Percentiles rank a stretch among this genome's conserved stretches.
phyloP scores from a whole-genome alignment of 306 rosid genomes.

The Trifolium fragiferum region DNA sequence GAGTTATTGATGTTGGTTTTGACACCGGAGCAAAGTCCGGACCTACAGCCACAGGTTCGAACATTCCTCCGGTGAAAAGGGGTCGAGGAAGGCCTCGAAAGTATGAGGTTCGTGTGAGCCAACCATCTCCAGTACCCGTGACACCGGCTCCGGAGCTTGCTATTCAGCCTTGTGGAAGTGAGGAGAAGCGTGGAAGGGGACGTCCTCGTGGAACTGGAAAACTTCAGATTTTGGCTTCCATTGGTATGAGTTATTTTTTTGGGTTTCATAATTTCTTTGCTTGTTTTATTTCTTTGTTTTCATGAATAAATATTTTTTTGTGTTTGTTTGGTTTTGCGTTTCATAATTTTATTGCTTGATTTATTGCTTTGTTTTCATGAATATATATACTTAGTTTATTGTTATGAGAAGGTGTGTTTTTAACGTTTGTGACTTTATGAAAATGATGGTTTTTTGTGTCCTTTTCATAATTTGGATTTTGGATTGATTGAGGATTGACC shows the following conservation, averaged over 20 bases:
- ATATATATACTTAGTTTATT: not conserved
- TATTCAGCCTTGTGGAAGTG: not conserved
- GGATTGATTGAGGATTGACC: not conserved
- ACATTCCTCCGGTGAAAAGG: conserved; percentile 28
- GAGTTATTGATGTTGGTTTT: conserved; percentile 21
- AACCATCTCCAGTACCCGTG: not conserved
- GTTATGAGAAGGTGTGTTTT: not conserved
- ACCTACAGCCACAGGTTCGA: not conserved
- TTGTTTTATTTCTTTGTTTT: not conserved
- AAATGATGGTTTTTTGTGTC: not conserved
- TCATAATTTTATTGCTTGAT: not conserved
- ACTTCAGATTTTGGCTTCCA: conserved; percentile 55
- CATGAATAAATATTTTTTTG: not conserved
- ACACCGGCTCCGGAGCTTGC: conserved; percentile 9
- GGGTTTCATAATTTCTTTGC: not conserved
- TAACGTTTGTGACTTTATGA: not conserved
- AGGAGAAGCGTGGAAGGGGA: conserved; percentile 49
- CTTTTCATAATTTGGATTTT: conserved; percentile 1
- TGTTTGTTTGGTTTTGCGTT: not conserved
- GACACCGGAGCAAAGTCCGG: conserved; percentile 16
- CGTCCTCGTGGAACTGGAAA: conserved; percentile 65
- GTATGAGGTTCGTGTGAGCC: not conserved
- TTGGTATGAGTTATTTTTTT: conserved; percentile 43
- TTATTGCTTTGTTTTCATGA: not conserved
- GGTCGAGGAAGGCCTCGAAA: conserved; percentile 64